phyloP scores from a whole-genome alignment of 495 filamentous ascomycete genomes.

The Penicillium manginii region DNA sequence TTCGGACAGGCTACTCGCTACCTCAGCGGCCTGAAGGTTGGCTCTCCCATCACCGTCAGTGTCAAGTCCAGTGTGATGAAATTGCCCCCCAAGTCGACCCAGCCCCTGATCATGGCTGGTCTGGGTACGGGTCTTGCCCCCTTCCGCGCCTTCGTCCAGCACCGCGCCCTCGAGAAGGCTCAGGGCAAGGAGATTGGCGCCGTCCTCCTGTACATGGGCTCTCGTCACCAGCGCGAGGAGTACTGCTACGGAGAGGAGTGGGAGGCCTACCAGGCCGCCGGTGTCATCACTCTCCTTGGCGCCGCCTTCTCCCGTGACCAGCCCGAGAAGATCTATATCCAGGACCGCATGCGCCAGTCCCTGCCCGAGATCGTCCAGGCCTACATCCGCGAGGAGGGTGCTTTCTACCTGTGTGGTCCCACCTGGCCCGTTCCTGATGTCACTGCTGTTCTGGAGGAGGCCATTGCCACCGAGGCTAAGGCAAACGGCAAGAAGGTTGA shows the following conservation, averaged over 20 bases:
- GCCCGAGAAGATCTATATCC: conserved; percentile 98
- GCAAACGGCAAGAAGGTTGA: conserved; percentile 76
- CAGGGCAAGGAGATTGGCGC: conserved; percentile 93
- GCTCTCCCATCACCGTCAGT: conserved; percentile 80
- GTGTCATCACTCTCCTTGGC: conserved; percentile 91
- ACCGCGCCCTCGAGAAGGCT: conserved; percentile 94
- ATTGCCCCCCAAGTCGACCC: conserved; percentile 79
- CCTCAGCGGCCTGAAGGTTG: conserved; percentile 72
- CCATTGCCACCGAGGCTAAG: conserved; percentile 78
- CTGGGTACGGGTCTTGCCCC: conserved; percentile 97
- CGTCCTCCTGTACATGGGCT: conserved; percentile 95
- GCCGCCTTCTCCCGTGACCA: conserved; percentile 96
- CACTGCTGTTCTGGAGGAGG: conserved; percentile 89
- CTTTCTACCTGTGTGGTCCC: conserved; percentile 95
- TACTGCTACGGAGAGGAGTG: conserved; percentile 99
- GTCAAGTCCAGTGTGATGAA: conserved; percentile 99
- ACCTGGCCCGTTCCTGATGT: conserved; percentile 99
- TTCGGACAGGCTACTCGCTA: conserved; percentile 92
- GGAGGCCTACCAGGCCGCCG: conserved; percentile 96
- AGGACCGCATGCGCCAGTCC: conserved; percentile 94
- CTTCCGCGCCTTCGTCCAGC: conserved; percentile 97
- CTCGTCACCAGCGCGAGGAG: conserved; percentile 95
- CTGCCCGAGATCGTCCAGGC: conserved; percentile 84
- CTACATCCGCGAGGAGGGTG: conserved; percentile 84
- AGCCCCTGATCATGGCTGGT: conserved; percentile 97